These are phyloP conservation scores for Syzygium jambos DNA, from an alignment of 345 rosid genomes.

Conservation along the genomic window DNA sequence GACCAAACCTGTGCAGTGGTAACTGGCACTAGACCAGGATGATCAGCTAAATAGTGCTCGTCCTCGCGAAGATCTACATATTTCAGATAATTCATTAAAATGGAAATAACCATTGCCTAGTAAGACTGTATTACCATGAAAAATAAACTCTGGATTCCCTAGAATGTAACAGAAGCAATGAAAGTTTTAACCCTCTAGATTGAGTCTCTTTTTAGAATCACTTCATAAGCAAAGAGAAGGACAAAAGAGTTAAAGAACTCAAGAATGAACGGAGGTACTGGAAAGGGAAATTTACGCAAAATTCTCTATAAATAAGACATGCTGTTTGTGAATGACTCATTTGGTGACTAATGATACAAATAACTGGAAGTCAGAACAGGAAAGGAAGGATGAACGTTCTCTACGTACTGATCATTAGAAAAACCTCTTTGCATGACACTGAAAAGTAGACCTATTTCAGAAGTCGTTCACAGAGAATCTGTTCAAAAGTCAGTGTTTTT, in stretches of 20 bases:
- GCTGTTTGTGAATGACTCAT: neutral
- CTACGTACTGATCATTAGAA: neutral
- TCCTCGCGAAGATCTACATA: slow-evolving; percentile 91
- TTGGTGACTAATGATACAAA: neutral
- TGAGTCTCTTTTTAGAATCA: neutral
- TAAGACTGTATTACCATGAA: neutral
- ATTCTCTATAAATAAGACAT: neutral
- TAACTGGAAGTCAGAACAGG: neutral
- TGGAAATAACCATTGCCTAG: neutral
- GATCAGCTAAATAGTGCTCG: slow-evolving; percentile 88
- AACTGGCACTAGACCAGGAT: slow-evolving; percentile 87
- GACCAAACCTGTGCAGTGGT: slow-evolving; percentile 75
- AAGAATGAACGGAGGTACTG: neutral
- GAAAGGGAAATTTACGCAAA: neutral
- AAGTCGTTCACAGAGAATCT: neutral
- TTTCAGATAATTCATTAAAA: slow-evolving; percentile 5
- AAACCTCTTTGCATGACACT: neutral
- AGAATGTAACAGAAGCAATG: neutral
- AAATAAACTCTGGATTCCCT: neutral
- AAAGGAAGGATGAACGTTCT: neutral
- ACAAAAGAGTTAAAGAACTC: neutral
- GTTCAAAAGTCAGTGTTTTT: neutral
- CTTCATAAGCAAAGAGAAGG: neutral
- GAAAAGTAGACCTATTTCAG: neutral
- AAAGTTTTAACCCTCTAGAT: neutral